Conservation (phyloP, 2,329 filamentous ascomycete genomes). For the Alternaria sp. region DNA sequence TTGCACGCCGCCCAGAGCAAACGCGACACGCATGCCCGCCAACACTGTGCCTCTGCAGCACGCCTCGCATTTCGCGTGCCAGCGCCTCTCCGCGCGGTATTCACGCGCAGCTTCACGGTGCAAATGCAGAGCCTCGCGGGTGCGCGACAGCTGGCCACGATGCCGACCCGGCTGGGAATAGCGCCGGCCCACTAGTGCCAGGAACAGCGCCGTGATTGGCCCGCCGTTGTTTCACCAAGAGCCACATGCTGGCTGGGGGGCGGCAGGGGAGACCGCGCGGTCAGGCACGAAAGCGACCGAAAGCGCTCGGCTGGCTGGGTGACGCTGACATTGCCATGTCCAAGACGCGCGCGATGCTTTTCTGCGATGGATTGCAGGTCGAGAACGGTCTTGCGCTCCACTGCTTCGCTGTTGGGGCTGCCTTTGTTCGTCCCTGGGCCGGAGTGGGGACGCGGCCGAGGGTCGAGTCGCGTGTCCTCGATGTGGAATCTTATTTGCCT, state of each 20-base stretch:
- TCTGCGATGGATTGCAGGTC: constrained; percentile 9
- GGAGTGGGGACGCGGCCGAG: constrained; percentile 7
- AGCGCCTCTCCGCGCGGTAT: neutral
- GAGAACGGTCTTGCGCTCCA: constrained; percentile 17
- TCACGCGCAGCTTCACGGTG: neutral
- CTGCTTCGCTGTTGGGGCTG: constrained; percentile 11
- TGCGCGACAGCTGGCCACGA: constrained; percentile 8
- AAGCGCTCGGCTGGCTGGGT: constrained; percentile 4
- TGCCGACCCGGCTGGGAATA: constrained; percentile 4
- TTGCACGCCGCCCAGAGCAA: neutral
- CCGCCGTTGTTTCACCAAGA: constrained; percentile 8
- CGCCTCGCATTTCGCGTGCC: constrained; percentile 6
- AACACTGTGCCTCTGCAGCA: neutral
- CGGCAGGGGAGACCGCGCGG: constrained; percentile 17
- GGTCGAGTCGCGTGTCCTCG: constrained; percentile 4
- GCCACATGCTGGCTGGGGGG: constrained; percentile 13
- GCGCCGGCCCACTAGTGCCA: constrained; percentile 13
- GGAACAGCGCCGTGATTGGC: constrained; percentile 16
- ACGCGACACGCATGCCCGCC: neutral
- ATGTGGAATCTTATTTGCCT: constrained; percentile 16
- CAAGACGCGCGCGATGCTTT: constrained; percentile 10
- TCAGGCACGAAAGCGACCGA: constrained; percentile 7
- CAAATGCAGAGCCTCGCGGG: neutral
- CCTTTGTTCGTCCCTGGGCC: neutral
- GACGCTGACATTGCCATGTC: constrained; percentile 12